These are phyloP conservation scores for Calendula officinalis DNA, from an alignment of 129 eudicot species.

Conservation along the genomic window DNA sequence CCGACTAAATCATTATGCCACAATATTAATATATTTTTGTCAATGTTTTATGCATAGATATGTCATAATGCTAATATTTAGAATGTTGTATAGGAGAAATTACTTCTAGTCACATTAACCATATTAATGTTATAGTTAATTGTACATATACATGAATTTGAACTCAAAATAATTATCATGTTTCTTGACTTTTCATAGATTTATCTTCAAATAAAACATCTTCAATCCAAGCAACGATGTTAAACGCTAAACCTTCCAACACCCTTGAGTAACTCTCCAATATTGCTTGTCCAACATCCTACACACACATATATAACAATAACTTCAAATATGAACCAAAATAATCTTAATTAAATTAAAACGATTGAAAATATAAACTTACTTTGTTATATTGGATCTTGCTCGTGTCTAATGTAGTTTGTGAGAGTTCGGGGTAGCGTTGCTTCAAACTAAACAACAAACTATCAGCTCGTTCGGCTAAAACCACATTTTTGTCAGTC, in stretches of 20 bases:
- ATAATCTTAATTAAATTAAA: not conserved
- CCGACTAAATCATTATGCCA: no score
- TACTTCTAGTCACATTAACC: no score
- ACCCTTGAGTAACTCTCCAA: constrained; percentile 92
- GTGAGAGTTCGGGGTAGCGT: constrained; percentile 89
- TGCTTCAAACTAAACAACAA: constrained; percentile 81
- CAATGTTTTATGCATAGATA: no score
- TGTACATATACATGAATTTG: constrained; percentile 1
- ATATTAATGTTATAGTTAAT: no score
- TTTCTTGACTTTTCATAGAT: constrained; percentile 47
- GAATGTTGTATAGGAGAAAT: no score
- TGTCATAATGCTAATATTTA: no score
- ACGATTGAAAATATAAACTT: not conserved
- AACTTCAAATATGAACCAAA: not conserved
- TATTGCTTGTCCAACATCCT: constrained; percentile 96
- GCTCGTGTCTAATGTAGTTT: constrained; percentile 89
- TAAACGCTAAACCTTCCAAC: constrained; percentile 84
- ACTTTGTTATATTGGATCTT: constrained; percentile 91
- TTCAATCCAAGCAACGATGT: constrained; percentile 84
- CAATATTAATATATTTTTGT: no score
- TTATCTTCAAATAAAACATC: constrained; percentile 79
- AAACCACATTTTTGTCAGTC: constrained; percentile 64
- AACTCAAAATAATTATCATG: constrained; percentile 5
- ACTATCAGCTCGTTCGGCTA: constrained; percentile 78
- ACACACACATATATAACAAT: constrained; percentile 18